Percentiles rank a stretch among this genome's conserved stretches.
Evolutionary conservation across 2,329 filamentous ascomycete species (phyloP).

Genomic region (Didymella segeticola): DNA sequence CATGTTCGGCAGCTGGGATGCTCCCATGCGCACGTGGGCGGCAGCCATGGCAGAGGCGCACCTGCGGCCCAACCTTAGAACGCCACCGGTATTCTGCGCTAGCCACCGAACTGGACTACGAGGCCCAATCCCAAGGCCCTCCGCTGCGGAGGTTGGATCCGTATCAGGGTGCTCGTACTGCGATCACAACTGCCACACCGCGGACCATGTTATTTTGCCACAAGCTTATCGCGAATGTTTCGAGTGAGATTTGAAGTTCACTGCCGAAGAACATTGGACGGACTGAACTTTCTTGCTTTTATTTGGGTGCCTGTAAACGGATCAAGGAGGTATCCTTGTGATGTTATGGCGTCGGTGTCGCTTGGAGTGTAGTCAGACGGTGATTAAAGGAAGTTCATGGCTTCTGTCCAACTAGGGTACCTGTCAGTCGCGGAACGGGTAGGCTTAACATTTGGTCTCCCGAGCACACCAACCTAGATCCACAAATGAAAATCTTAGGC

Average conservation of each 20-base stretch:
- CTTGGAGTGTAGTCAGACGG: background rate
- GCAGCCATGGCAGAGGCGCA: constrained; percentile 3
- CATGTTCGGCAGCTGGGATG: background rate
- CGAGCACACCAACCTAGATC: background rate
- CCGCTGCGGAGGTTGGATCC: background rate
- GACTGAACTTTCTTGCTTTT: too few species aligned
- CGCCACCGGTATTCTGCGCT: background rate
- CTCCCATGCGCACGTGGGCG: background rate
- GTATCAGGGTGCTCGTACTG: background rate
- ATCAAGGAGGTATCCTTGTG: background rate
- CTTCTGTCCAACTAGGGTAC: background rate
- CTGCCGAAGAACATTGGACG: background rate
- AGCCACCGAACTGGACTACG: background rate
- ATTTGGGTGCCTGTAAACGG: background rate
- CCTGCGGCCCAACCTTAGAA: background rate
- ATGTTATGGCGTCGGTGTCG: background rate
- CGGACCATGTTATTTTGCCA: background rate
- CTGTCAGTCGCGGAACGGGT: background rate
- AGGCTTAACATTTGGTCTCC: background rate
- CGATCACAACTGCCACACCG: background rate
- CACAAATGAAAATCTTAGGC: background rate
- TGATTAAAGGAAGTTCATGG: too few species aligned
- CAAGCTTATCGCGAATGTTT: constrained; percentile 5
- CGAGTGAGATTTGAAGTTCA: background rate
- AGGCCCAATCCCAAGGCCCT: background rate